Conservation (phyloP, 1,284 basidiomycete species). For the Apiotrichum akiyoshidainum region DNA sequence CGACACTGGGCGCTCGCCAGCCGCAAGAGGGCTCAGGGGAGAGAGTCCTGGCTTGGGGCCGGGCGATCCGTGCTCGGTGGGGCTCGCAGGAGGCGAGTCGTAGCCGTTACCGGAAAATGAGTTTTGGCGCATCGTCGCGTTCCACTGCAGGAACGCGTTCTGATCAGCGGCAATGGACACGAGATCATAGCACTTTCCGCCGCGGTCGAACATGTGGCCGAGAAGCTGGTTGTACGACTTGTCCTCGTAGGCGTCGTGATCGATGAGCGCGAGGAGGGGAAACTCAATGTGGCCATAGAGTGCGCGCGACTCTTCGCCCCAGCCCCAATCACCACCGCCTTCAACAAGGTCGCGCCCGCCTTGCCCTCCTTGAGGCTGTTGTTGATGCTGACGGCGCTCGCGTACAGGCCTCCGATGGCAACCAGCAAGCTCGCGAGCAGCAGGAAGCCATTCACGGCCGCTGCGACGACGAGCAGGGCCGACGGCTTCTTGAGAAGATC, state of each 20-base stretch:
- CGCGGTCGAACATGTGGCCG: conserved; percentile 15
- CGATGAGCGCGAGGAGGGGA: conserved; percentile 17
- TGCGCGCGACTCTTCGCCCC: conserved; percentile 25
- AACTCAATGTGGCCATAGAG: conserved; percentile 22
- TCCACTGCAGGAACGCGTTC: conserved; percentile 34
- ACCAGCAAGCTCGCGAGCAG: conserved; percentile 23
- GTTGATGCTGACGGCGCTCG: conserved; percentile 26
- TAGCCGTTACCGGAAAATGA: not conserved
- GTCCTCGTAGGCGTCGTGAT: conserved; percentile 25
- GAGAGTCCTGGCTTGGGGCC: too few relatives aligned
- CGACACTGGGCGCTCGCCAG: not conserved
- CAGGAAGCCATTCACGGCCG: conserved; percentile 13
- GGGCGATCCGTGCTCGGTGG: too few relatives aligned
- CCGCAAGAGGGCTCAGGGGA: not conserved
- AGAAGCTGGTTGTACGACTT: conserved; percentile 15
- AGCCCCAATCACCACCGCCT: conserved; percentile 20
- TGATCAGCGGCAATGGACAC: conserved; percentile 21
- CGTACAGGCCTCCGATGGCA: conserved; percentile 30
- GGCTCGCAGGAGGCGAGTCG: not conserved
- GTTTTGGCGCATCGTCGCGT: conserved; percentile 2
- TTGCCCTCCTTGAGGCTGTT: conserved; percentile 16
- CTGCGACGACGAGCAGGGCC: conserved; percentile 4
- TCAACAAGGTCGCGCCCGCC: conserved; percentile 17
- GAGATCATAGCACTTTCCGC: conserved; percentile 9
- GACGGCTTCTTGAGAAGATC: conserved; percentile 13